A percentile compares a stretch with the other conserved stretches of the same genome.
These are phyloP conservation scores for Nigrospora osmanthi DNA, from an alignment of 2,329 filamentous ascomycete species.

Conservation along the genomic window DNA sequence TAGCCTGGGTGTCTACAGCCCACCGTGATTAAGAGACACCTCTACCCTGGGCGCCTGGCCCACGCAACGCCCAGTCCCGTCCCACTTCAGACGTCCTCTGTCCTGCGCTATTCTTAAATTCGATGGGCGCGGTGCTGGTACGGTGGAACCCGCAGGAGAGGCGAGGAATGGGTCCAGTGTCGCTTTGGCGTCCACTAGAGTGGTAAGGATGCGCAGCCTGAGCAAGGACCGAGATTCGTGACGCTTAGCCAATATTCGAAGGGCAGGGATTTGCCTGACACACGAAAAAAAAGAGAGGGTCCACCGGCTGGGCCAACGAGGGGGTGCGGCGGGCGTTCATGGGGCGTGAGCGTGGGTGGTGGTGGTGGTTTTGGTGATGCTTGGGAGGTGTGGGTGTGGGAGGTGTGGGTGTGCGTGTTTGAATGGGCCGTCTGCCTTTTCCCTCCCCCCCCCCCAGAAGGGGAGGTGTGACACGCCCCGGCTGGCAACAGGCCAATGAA, in stretches of 20 bases:
- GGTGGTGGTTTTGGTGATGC: too few species aligned
- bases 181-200: conserved; percentile 21
- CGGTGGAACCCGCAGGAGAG: conserved; percentile 11
- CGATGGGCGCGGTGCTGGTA: conserved; percentile 17
- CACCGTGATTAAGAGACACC: conserved; percentile 18
- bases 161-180: conserved; percentile 20
- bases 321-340: conserved; percentile 18
- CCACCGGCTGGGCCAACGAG: conserved; percentile 1
- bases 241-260: conserved; percentile 37
- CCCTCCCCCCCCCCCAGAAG: too few species aligned
- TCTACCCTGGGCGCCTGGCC: conserved; percentile 13
- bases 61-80: conserved; percentile 1
- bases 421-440: background rate
- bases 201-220: conserved; percentile 12
- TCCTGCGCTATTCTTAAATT: conserved; percentile 25
- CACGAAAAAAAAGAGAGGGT: conserved; percentile 37
- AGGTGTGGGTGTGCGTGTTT: background rate
- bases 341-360: background rate
- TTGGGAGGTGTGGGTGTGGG: too few species aligned
- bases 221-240: conserved; percentile 7
- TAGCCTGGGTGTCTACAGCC: conserved; percentile 13
- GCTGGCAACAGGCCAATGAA: background rate
- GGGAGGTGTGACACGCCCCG: conserved; percentile 1
- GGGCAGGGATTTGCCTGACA: conserved; percentile 42
- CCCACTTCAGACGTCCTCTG: conserved; percentile 15